phyloP scores from a whole-genome alignment of 805 yeast genomes.

The Candida silvatica region DNA sequence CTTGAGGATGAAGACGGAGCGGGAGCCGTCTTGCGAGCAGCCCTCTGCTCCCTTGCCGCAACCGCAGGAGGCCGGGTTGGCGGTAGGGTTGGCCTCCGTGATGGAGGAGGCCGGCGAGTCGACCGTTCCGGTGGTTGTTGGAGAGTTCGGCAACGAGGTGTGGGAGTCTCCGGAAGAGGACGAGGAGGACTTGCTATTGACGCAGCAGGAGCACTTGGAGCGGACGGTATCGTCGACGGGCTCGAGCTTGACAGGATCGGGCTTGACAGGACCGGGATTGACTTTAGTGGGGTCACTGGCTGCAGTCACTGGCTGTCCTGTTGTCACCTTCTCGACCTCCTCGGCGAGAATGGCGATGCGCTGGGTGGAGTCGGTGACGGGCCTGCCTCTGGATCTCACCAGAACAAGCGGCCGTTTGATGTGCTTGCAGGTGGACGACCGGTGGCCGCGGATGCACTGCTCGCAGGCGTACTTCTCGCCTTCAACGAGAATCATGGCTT shows the following conservation, averaged over 20 bases:
- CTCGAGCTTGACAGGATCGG: no score
- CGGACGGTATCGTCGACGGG: neutral
- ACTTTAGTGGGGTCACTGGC: neutral
- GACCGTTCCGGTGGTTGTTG: neutral
- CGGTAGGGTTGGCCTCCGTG: neutral
- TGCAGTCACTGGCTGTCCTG: neutral
- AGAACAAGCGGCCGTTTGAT: constrained; percentile 71
- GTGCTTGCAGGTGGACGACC: constrained; percentile 84
- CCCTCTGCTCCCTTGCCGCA: neutral
- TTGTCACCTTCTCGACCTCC: constrained; percentile 5
- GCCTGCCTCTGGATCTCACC: constrained; percentile 88
- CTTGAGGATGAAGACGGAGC: constrained; percentile 23
- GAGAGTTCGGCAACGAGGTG: neutral
- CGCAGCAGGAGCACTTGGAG: constrained; percentile 2
- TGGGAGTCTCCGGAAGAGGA: neutral
- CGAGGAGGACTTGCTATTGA: neutral
- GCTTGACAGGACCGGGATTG: neutral
- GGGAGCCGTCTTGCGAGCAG: constrained; percentile 2
- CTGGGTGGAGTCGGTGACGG: constrained; percentile 49
- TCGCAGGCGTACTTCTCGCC: constrained; percentile 77
- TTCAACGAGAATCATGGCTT: constrained; percentile 63
- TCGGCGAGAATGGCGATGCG: constrained; percentile 54
- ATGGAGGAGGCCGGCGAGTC: constrained; percentile 1
- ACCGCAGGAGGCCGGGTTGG: neutral
- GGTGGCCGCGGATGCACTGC: constrained; percentile 86